Percentiles rank a stretch among this genome's conserved stretches.
These are phyloP conservation scores for Lepidium campestre DNA, from an alignment of 441 rosid species.

Conservation along the genomic window DNA sequence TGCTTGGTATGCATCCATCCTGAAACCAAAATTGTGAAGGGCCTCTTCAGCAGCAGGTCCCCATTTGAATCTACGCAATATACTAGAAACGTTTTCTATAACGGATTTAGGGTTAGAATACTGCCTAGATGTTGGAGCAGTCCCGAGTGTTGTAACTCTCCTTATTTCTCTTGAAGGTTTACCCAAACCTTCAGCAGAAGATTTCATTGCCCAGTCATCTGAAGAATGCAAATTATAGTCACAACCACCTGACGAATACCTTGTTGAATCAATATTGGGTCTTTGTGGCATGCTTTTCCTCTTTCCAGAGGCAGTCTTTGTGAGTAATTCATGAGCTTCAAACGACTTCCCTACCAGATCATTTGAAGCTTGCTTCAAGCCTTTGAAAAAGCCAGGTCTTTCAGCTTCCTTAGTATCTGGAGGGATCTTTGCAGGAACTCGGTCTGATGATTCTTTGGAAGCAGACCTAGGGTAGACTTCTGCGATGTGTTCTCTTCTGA, in stretches of 20 bases:
- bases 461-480: constrained; percentile 47
- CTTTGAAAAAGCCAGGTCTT: constrained; percentile 34
- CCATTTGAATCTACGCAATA: constrained; percentile 61
- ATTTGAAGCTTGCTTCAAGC: constrained; percentile 41
- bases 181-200: constrained; percentile 9
- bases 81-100: constrained; percentile 56
- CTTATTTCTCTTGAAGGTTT: constrained; percentile 36
- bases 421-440: constrained; percentile 28
- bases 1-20: constrained; percentile 81
- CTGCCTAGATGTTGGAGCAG: constrained; percentile 37
- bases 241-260: constrained; percentile 28
- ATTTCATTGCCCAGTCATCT: constrained; percentile 31
- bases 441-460: constrained; percentile 30
- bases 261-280: constrained; percentile 32
- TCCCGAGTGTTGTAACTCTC: constrained; percentile 33
- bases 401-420: constrained; percentile 33
- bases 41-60: constrained; percentile 73
- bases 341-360: constrained; percentile 26
- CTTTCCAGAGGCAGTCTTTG: constrained; percentile 34
- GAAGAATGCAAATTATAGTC: constrained; percentile 32
- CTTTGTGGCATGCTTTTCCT: constrained; percentile 43
- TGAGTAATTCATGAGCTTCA: constrained; percentile 18
- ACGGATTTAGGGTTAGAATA: constrained; percentile 31
- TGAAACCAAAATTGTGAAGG: constrained; percentile 43
- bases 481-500: constrained; percentile 42